phyloP scores from a whole-genome alignment of 768 basidiomycete species.

The Boletus fagicola region DNA sequence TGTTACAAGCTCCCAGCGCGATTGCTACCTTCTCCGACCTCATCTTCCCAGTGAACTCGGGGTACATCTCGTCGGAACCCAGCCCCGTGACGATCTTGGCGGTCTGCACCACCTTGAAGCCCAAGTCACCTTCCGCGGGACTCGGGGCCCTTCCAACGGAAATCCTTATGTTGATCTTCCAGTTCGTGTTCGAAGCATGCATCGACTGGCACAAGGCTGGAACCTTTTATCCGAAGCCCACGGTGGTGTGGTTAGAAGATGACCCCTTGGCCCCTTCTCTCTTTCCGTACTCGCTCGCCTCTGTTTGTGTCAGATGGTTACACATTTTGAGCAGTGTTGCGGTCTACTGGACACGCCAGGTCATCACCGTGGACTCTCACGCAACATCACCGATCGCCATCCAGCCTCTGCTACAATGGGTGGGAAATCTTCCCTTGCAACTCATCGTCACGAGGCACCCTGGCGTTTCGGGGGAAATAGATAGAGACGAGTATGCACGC shows the following conservation, averaged over 20 bases:
- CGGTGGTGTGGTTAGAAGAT: conserved; percentile 8
- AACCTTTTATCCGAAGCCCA: background rate
- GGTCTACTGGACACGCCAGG: conserved; percentile 20
- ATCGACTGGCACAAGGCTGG: background rate
- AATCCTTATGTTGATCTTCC: conserved; percentile 7
- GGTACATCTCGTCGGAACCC: background rate
- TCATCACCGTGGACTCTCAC: conserved; percentile 16
- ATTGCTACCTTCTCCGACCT: background rate
- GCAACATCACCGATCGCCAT: background rate
- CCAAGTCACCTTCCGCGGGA: background rate
- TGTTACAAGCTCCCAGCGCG: background rate
- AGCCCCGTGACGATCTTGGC: background rate
- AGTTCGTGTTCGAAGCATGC: conserved; percentile 3
- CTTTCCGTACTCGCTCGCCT: conserved; percentile 12
- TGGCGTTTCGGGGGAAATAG: background rate
- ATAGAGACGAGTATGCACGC: background rate
- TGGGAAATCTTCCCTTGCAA: conserved; percentile 1
- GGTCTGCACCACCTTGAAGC: background rate
- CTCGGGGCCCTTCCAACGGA: conserved; percentile 2
- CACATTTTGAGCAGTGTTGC: conserved; percentile 12
- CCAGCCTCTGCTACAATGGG: background rate
- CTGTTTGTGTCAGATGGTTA: conserved; percentile 17
- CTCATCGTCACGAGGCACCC: conserved; percentile 2
- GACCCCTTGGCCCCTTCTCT: conserved; percentile 8
- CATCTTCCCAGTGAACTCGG: background rate